A percentile compares a stretch with the other conserved stretches of the same genome.
These are phyloP conservation scores for Tieghemiomyces parasiticus DNA, from an alignment of 192 early-diverging fungal genomes.

Conservation along the genomic window DNA sequence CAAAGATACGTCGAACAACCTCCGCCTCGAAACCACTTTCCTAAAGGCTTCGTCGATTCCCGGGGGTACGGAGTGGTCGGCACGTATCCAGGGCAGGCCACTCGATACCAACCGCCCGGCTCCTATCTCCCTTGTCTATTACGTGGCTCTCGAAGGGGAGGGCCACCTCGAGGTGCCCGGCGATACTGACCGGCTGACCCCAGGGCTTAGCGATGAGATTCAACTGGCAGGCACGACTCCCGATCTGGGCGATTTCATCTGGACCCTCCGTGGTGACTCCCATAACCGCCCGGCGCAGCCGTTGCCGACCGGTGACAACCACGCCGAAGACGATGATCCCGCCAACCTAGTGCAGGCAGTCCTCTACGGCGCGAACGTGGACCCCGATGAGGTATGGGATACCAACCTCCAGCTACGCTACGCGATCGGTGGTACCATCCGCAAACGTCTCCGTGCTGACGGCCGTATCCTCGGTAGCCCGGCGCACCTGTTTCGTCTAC, in stretches of 20 bases:
- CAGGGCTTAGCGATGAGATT: constrained; percentile 20
- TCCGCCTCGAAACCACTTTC: constrained; percentile 56
- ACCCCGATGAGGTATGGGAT: constrained; percentile 19
- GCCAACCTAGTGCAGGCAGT: constrained; percentile 5
- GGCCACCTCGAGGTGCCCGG: constrained; percentile 36
- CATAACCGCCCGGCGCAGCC: constrained; percentile 17
- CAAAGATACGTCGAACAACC: constrained; percentile 43
- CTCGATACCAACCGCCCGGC: constrained; percentile 22
- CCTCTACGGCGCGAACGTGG: constrained; percentile 16
- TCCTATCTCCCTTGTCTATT: constrained; percentile 49
- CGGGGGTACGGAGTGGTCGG: constrained; percentile 40
- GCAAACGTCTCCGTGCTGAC: background rate
- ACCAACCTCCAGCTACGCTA: constrained; percentile 19
- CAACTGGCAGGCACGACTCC: constrained; percentile 36
- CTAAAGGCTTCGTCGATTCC: constrained; percentile 54
- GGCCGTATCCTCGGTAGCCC: background rate
- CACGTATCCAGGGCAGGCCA: constrained; percentile 54
- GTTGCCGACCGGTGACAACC: background rate
- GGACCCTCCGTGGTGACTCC: constrained; percentile 17
- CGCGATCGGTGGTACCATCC: constrained; percentile 13
- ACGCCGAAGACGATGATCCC: background rate
- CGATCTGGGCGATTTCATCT: constrained; percentile 55
- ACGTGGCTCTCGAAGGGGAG: constrained; percentile 60
- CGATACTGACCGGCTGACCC: constrained; percentile 5
- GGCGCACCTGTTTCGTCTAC: background rate